These are phyloP conservation scores for Syncephalastrum racemosum DNA, from an alignment of 371 early-diverging fungal species.

Conservation along the genomic window DNA sequence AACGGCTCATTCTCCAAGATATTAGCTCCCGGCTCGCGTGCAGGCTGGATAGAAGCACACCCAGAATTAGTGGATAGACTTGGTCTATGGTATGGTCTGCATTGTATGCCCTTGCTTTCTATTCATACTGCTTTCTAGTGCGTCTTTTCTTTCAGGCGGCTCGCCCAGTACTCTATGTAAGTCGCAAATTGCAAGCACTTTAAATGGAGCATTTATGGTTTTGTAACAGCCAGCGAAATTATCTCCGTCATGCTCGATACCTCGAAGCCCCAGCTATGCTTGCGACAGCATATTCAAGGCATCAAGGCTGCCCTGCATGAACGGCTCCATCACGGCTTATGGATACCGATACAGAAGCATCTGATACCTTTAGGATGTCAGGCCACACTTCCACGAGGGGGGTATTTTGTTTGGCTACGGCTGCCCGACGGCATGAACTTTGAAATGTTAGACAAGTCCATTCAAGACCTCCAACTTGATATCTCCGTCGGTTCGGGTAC, in stretches of 20 bases:
- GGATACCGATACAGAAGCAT: slow-evolving; percentile 20
- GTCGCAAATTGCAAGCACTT: neutral
- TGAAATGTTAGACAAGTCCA: slow-evolving; percentile 16
- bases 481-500: slow-evolving; percentile 27
- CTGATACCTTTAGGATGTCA: slow-evolving; percentile 37
- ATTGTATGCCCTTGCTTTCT: neutral
- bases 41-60: slow-evolving; percentile 40
- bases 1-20: slow-evolving; percentile 48
- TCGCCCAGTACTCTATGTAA: slow-evolving; percentile 33
- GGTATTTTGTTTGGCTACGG: slow-evolving; percentile 47
- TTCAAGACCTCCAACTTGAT: slow-evolving; percentile 14
- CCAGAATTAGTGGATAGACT: slow-evolving; percentile 23
- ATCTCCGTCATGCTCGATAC: slow-evolving; percentile 26
- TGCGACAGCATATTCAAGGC: slow-evolving; percentile 24
- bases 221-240: slow-evolving; percentile 26
- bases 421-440: slow-evolving; percentile 27
- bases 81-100: slow-evolving; percentile 25
- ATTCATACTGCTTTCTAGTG: slow-evolving; percentile 22
- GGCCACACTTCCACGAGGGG: slow-evolving; percentile 27
- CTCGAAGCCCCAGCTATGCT: slow-evolving; percentile 9
- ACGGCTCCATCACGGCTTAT: slow-evolving; percentile 26
- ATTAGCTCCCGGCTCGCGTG: slow-evolving; percentile 38
- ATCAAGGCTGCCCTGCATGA: slow-evolving; percentile 15
- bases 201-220: neutral
- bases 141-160: slow-evolving; percentile 40